These are phyloP conservation scores for Hyaloscypha bicolor DNA, from an alignment of 495 filamentous ascomycete genomes.

Conservation along the genomic window DNA sequence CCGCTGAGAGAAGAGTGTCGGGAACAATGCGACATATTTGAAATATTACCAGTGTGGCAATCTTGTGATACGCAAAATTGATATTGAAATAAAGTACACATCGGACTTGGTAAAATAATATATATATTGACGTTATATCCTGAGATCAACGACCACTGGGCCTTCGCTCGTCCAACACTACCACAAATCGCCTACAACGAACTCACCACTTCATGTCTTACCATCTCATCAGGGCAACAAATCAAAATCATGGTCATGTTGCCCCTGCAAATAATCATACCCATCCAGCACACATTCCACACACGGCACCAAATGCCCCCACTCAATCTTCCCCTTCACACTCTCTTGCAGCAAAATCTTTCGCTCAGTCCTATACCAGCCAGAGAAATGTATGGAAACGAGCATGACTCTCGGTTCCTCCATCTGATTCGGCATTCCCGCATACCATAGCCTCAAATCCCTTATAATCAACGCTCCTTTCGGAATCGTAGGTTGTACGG, in stretches of 20 bases:
- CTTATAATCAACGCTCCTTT: constrained; percentile 57
- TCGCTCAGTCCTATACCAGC: constrained; percentile 4
- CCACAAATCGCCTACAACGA: too few species aligned
- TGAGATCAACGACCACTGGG: too few species aligned
- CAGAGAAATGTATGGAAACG: constrained; percentile 42
- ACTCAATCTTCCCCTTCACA: constrained; percentile 7
- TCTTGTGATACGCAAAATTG: too few species aligned
- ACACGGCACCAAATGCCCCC: constrained; percentile 3
- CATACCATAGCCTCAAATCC: constrained; percentile 33
- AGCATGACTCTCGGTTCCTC: constrained; percentile 56
- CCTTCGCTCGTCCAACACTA: too few species aligned
- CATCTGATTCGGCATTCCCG: constrained; percentile 58
- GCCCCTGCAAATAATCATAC: constrained; percentile 1
- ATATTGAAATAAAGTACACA: too few species aligned
- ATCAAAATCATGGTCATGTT: constrained; percentile 13
- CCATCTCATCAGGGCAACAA: background rate
- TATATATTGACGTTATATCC: too few species aligned
- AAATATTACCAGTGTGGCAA: too few species aligned
- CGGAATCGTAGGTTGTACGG: constrained; percentile 47
- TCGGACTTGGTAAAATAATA: too few species aligned
- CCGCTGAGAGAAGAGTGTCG: too few species aligned
- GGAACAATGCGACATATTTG: too few species aligned
- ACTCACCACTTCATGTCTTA: too few species aligned
- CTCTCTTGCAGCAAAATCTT: background rate
- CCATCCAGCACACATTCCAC: background rate